These are phyloP conservation scores for Achlya hypogyna DNA, from an alignment of 352 stramenopile genomes.

Conservation along the genomic window DNA sequence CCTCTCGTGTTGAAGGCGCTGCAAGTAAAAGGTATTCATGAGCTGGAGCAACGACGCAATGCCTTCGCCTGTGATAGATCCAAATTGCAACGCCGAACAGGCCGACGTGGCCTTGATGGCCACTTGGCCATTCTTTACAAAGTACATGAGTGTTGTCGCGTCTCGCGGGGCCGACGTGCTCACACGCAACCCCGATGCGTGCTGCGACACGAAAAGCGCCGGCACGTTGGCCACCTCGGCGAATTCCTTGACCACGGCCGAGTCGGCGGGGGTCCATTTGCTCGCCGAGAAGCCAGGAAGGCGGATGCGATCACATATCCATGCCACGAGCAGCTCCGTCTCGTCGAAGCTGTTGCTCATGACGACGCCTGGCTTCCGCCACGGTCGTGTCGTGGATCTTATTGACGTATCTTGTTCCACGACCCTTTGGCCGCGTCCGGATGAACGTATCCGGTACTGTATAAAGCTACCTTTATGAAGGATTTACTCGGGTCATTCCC, in stretches of 20 bases:
- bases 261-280: conserved; percentile 62
- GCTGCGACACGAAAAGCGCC: conserved; percentile 48
- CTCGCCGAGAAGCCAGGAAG: conserved; percentile 60
- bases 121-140: conserved; percentile 80
- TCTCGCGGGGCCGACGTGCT: conserved; percentile 34
- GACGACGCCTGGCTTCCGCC: too few species aligned
- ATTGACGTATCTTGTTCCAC: too few species aligned
- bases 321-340: conserved; percentile 73
- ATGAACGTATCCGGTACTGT: too few species aligned
- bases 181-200: background rate
- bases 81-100: conserved; percentile 54
- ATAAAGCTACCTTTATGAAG: too few species aligned
- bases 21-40: conserved; percentile 78
- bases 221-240: conserved; percentile 56
- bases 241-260: conserved; percentile 79
- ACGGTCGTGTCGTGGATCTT: too few species aligned
- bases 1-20: conserved; percentile 67
- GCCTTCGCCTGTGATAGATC: conserved; percentile 65
- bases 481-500: too few species aligned
- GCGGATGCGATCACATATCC: conserved; percentile 73
- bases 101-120: conserved; percentile 51
- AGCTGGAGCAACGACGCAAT: conserved; percentile 75
- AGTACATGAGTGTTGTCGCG: conserved; percentile 63
- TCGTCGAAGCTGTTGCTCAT: conserved; percentile 63
- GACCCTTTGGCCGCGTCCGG: too few species aligned